Evolutionary conservation across 1,284 basidiomycete species (phyloP), one percentile per base, ranked within the genome.

Genomic region (Phenoliferia sp.): DNA sequence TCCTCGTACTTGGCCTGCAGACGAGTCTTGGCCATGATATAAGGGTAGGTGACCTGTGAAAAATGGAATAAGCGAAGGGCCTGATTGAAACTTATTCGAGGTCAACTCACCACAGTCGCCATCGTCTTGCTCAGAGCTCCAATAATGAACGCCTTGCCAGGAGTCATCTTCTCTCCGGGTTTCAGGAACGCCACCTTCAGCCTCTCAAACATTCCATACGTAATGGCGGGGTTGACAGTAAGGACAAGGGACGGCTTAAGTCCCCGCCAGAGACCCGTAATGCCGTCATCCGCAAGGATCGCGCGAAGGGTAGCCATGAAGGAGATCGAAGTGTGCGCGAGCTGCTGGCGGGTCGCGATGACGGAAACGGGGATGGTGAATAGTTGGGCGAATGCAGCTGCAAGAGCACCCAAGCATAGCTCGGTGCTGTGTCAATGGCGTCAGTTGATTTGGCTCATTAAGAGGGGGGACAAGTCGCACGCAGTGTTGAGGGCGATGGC

Each of bases 321-420:
- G 0, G 75, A 76, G 32, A 80, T 78, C 32, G 76, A 64, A 57
- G 68, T 73, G n/a, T 73, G 63, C 73, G 74, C 89, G 61, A 96
- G 85, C 81, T 99, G 96, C 81, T 99, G 96, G 31, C 96, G 87
- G 1, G 95, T 99, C 17, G 96, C 95, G 76, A 99, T 95, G 65
- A 99, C 94, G 28, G 92, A 87, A 28, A 99, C 94, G 33, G 96
- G 96, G 75, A 99, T 97, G 33, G 96, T 99, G 82, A 98, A 99
- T 72, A 99, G 89, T 79, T 99, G 96, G 6, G 94, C 94, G 48
- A 99, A 85, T 0, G 88, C 94, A 22, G 94, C 96, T 0, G 96
- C 95, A 9, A 91, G 77, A 0, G 96, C 96, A 31, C 96, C 95
- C 26, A 99, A 83, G 15, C 89, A 78, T 10, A 99, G 85, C 78